These are phyloP conservation scores for Ambrosiella xylebori DNA, from an alignment of 2,329 filamentous ascomycete species.

Conservation along the genomic window DNA sequence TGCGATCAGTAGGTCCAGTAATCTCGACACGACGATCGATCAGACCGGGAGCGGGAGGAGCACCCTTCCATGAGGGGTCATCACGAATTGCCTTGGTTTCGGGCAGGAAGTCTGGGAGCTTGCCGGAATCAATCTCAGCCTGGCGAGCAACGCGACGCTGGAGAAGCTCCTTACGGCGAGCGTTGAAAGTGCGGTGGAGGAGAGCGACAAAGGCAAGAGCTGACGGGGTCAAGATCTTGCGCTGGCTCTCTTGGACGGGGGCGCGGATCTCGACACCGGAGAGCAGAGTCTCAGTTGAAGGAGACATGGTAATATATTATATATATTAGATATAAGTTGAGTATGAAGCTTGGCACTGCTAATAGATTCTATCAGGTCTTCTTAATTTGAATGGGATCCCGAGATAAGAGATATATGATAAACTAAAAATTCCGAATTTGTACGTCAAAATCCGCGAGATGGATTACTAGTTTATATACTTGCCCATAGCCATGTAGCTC, in stretches of 20 bases:
- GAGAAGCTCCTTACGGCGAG: constrained; percentile 70
- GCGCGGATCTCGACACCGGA: constrained; percentile 80
- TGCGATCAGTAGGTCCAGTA: constrained; percentile 88
- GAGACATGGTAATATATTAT: constrained; percentile 32
- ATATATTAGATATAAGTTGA: background rate
- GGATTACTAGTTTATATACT: background rate
- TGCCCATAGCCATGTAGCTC: background rate
- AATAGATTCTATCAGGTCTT: no score
- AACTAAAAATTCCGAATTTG: no score
- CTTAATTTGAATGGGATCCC: no score
- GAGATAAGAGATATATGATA: no score
- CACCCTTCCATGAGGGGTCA: constrained; percentile 83
- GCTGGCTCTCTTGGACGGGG: constrained; percentile 43
- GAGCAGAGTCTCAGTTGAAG: constrained; percentile 54
- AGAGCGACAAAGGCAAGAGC: constrained; percentile 85
- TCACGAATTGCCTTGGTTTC: constrained; percentile 94
- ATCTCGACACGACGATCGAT: constrained; percentile 93
- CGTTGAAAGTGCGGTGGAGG: constrained; percentile 88
- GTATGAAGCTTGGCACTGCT: background rate
- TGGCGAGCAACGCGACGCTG: constrained; percentile 75
- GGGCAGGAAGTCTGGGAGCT: constrained; percentile 81
- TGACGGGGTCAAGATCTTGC: constrained; percentile 81
- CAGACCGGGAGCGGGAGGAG: constrained; percentile 76
- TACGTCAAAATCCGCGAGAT: background rate
- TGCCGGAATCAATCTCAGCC: constrained; percentile 79